phyloP scores from a whole-genome alignment of 495 filamentous ascomycete genomes.

The Penicillium ucsense region DNA sequence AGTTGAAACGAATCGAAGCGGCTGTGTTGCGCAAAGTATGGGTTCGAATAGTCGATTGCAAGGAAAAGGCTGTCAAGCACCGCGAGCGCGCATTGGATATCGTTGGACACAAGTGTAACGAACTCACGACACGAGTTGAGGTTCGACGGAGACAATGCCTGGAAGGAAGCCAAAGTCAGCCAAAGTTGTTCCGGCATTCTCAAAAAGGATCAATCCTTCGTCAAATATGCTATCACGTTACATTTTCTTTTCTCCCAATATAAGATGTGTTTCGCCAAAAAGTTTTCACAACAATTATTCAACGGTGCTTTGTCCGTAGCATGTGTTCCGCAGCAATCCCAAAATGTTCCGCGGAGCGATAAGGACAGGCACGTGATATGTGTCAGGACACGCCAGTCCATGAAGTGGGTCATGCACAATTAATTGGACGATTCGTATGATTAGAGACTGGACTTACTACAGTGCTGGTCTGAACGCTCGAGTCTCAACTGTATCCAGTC shows the following conservation, averaged over 20 bases:
- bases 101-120: not conserved
- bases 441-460: too few relatives aligned
- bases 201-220: not conserved
- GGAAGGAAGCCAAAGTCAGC: conserved; percentile 5
- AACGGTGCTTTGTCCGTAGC: not conserved
- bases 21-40: too few relatives aligned
- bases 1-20: too few relatives aligned
- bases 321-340: not conserved
- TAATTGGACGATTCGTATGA: too few relatives aligned
- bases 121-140: conserved; percentile 41
- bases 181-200: not conserved
- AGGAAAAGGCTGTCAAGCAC: not conserved
- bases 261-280: too few relatives aligned
- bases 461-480: not conserved
- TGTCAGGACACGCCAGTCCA: not conserved
- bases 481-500: not conserved
- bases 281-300: too few relatives aligned
- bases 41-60: too few relatives aligned
- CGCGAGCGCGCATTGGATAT: not conserved
- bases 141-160: conserved; percentile 44
- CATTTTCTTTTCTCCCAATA: too few relatives aligned
- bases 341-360: conserved; percentile 6
- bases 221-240: not conserved
- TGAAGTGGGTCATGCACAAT: too few relatives aligned
- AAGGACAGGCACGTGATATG: conserved; percentile 7